Conservation (phyloP, 2,329 filamentous ascomycete genomes). For the Pezicula rhizophila region DNA sequence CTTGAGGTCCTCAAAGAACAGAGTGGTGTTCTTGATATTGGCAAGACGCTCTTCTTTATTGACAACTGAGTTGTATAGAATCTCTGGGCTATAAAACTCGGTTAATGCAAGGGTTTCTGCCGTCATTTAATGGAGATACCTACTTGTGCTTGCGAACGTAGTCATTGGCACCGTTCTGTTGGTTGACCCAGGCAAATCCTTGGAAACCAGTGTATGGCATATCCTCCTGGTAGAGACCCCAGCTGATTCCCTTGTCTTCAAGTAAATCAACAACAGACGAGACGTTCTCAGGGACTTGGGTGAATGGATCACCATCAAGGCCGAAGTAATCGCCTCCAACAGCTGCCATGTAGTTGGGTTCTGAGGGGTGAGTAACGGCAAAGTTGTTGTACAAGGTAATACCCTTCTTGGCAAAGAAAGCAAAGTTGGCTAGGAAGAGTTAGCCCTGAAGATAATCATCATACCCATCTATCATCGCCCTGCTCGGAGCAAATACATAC, state of each 20-base stretch:
- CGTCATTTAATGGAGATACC: slow-evolving; percentile 12
- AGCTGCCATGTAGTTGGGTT: slow-evolving; percentile 70
- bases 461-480: no score
- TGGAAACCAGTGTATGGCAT: slow-evolving; percentile 60
- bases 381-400: slow-evolving; percentile 55
- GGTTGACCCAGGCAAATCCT: slow-evolving; percentile 57
- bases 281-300: slow-evolving; percentile 51
- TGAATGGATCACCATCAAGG: slow-evolving; percentile 63
- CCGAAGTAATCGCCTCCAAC: slow-evolving; percentile 64
- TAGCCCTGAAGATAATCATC: slow-evolving; percentile 21
- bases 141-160: slow-evolving; percentile 82
- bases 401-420: slow-evolving; percentile 53
- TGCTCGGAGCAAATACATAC: slow-evolving; percentile 34
- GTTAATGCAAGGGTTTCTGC: slow-evolving; percentile 1
- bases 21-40: slow-evolving; percentile 67
- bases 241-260: slow-evolving; percentile 57
- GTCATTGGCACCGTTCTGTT: slow-evolving; percentile 59
- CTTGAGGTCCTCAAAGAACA: slow-evolving; percentile 63
- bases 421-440: slow-evolving; percentile 41
- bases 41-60: slow-evolving; percentile 52
- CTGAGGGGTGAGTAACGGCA: slow-evolving; percentile 63
- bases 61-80: slow-evolving; percentile 62
- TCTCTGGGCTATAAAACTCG: slow-evolving; percentile 32
- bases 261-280: slow-evolving; percentile 65
- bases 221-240: slow-evolving; percentile 72